A percentile compares a stretch with the other conserved stretches of the same genome.
These are phyloP conservation scores for Polymyxa betae DNA, from an alignment of 208 protist species.

Conservation along the genomic window DNA sequence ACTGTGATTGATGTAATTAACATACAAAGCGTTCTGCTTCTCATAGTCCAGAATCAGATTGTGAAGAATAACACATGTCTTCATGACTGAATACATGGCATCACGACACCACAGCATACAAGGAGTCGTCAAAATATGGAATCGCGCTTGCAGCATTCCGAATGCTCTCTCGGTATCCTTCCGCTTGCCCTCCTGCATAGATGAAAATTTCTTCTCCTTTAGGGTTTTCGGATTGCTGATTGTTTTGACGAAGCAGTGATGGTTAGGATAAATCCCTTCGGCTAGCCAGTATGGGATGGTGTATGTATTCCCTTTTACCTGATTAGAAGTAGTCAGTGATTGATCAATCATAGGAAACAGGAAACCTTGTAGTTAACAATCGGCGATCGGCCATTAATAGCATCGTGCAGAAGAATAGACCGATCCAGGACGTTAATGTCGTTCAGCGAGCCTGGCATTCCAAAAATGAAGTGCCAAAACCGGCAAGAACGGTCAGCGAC, in stretches of 20 bases:
- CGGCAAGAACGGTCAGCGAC: neutral
- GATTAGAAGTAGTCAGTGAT: no score
- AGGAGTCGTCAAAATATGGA: neutral
- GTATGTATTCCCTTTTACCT: neutral
- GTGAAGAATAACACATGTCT: no score
- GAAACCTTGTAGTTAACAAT: neutral
- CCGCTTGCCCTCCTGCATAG: neutral
- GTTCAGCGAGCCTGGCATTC: slow-evolving; percentile 16
- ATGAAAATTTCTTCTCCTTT: neutral
- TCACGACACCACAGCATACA: neutral
- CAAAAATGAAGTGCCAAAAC: slow-evolving; percentile 6
- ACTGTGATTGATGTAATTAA: no score
- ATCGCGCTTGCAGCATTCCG: neutral
- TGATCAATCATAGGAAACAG: no score
- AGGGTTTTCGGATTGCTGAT: neutral
- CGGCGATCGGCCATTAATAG: neutral
- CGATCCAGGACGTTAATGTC: slow-evolving; percentile 13
- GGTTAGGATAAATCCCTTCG: neutral
- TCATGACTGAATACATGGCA: no score
- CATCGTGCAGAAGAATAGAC: neutral
- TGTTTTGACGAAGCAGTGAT: neutral
- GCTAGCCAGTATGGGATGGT: neutral
- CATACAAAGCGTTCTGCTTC: neutral
- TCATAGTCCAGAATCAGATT: neutral
- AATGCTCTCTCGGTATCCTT: neutral